Evolutionary conservation across 345 rosid genomes (phyloP), one percentile per base, ranked within the genome.

Genomic region (Euphorbia pulcherrima): DNA sequence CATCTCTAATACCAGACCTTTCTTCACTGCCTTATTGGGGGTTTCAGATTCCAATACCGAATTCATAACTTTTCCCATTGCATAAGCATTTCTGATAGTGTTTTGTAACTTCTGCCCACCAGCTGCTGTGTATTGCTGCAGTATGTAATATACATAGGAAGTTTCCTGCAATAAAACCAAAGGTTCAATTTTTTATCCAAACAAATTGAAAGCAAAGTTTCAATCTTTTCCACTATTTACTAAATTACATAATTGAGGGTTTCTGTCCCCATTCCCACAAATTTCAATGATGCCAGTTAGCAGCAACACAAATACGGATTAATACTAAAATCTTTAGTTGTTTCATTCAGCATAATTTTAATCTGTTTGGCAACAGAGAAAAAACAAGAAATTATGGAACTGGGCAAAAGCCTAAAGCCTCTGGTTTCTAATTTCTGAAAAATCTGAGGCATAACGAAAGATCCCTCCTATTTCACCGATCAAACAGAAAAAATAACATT

Each of bases 91-190:
- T 60, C 82, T 76, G 24, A 88, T 81, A 2, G 96, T 83, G 85
- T 76, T 87, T 61, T 91, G 97, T 51, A 88, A 70, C 86, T 87
- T 87, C 83, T 80, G 90, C 27, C 96, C 97, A 26, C 97, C 97
- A 6, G 97, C 96, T 2, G 96, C 96, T 10, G 89, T 91, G 63
- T 84, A 91, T 80, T 91, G 97, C 79, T 91, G 97, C 76, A 88
- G 78, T 47, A 91, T 91, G 73, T 91, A 91, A 79, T 88, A 96
- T 48, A 91, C 97, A 33, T 96, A 87, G 20, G 96, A 91, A 71
- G 92, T 83, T 74, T 91, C 96, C 97, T 91, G 71, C 59, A 68
- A 47, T 26, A 29, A 65, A 18, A 29, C 58, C 17, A 12, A 24
- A 27, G 63, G n/a, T n/a, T n/a, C n/a, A n/a, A n/a, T n/a, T n/a